Evolutionary conservation across 352 stramenopile species (phyloP).

Genomic region (Pythium phragmitis): DNA sequence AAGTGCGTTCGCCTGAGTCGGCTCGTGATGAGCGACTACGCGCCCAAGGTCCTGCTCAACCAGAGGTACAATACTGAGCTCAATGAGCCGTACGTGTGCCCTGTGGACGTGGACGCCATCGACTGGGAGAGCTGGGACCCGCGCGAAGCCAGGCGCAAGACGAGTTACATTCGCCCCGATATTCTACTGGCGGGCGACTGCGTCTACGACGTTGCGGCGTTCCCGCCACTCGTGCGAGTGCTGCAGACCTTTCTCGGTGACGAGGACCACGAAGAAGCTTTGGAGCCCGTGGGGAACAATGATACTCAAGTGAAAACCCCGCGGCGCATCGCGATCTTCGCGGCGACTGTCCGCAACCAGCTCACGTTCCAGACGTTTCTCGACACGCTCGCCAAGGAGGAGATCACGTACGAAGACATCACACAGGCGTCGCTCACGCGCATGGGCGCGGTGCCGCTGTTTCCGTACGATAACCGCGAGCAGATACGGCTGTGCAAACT

Average conservation of each 20-base stretch:
- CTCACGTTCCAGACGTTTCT: conserved; percentile 77
- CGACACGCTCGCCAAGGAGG: conserved; percentile 45
- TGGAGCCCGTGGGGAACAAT: background rate
- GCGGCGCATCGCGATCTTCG: conserved; percentile 63
- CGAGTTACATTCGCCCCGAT: conserved; percentile 34
- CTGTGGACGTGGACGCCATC: conserved; percentile 53
- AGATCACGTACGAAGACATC: conserved; percentile 69
- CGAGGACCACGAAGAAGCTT: background rate
- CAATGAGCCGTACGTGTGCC: conserved; percentile 49
- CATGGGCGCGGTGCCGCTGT: conserved; percentile 43
- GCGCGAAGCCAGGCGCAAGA: conserved; percentile 22
- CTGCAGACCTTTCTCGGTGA: conserved; percentile 53
- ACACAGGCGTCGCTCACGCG: conserved; percentile 36
- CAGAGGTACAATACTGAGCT: conserved; percentile 80
- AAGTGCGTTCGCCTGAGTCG: conserved; percentile 34
- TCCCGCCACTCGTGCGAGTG: conserved; percentile 59
- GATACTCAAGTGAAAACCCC: background rate
- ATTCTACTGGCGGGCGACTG: conserved; percentile 76
- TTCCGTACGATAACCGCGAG: conserved; percentile 59
- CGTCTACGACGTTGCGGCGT: conserved; percentile 65
- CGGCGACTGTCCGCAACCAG: conserved; percentile 73
- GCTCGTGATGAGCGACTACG: conserved; percentile 76
- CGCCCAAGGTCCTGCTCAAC: conserved; percentile 81
- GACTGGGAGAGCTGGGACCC: conserved; percentile 76
- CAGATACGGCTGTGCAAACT: conserved; percentile 72